Evolutionary conservation across 202 grass and related monocot genomes (phyloP).

Genomic region (Hordeum pubiflorum): DNA sequence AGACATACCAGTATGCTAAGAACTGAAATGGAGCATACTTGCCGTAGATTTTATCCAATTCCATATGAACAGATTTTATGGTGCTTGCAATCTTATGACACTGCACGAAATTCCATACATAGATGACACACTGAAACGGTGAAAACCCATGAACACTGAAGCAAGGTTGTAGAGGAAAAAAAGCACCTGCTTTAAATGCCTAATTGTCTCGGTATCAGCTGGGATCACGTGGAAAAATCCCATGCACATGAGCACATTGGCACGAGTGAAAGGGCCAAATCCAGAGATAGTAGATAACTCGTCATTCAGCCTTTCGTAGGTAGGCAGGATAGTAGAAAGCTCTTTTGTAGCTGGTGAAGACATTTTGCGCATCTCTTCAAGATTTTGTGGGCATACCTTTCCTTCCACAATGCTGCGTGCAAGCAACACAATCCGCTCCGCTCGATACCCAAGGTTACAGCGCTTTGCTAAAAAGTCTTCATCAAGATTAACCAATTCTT

Average conservation of each 20-base stretch:
- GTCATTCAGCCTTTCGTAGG: conserved; percentile 39
- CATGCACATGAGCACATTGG: conserved; percentile 87
- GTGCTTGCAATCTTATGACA: conserved; percentile 56
- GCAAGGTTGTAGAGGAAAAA: neutral
- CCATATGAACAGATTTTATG: conserved; percentile 25
- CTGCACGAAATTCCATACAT: conserved; percentile 37
- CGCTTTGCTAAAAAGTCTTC: conserved; percentile 36
- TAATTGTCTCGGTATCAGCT: conserved; percentile 65
- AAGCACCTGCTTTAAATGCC: conserved; percentile 66
- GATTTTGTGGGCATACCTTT: conserved; percentile 34
- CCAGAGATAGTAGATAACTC: conserved; percentile 47
- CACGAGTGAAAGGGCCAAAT: conserved; percentile 79
- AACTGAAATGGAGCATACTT: conserved; percentile 76
- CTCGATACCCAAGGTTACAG: conserved; percentile 73
- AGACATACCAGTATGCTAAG: conserved; percentile 72
- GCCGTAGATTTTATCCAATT: conserved; percentile 53
- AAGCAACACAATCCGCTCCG: conserved; percentile 56
- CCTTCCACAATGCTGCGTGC: conserved; percentile 50
- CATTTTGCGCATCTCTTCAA: conserved; percentile 50
- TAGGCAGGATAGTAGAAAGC: conserved; percentile 13
- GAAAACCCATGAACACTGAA: neutral
- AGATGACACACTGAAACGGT: neutral
- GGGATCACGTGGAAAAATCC: conserved; percentile 71
- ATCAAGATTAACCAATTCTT: conserved; percentile 59
- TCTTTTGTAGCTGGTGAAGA: conserved; percentile 14